Conservation (phyloP, 345 rosid genomes). For the Camelina laxa region DNA sequence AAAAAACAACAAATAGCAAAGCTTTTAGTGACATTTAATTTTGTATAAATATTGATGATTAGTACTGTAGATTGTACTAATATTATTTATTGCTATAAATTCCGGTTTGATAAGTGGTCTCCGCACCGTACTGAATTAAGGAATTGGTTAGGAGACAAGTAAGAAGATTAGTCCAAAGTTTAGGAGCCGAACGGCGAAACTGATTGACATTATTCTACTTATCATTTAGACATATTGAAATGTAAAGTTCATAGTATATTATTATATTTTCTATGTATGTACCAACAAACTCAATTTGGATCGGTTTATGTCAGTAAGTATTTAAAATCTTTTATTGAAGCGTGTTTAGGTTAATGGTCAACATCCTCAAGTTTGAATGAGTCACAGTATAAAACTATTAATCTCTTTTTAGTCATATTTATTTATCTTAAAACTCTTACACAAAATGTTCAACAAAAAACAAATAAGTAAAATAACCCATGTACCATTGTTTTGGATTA, state of each 20-base stretch:
- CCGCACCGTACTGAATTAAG: constrained; percentile 25
- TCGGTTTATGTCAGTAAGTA: constrained; percentile 27
- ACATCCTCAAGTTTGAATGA: constrained; percentile 20
- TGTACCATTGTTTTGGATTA: neutral
- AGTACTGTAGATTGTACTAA: neutral
- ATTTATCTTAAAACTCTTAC: neutral
- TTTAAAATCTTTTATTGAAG: neutral
- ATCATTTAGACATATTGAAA: neutral
- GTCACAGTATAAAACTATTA: neutral
- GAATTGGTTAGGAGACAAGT: constrained; percentile 7
- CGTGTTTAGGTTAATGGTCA: constrained; percentile 36
- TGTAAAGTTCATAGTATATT: neutral
- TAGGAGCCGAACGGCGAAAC: constrained; percentile 9
- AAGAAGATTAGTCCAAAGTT: constrained; percentile 2
- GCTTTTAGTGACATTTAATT: neutral
- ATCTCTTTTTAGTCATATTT: neutral
- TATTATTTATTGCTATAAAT: neutral
- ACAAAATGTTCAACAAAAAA: neutral
- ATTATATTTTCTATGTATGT: neutral
- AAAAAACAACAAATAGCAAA: neutral
- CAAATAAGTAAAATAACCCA: neutral
- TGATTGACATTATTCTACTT: constrained; percentile 3
- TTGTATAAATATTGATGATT: neutral
- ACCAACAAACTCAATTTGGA: constrained; percentile 25
- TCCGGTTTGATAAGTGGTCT: neutral